These are phyloP conservation scores for Prosopis cineraria DNA, from an alignment of 306 rosid species.

Conservation along the genomic window DNA sequence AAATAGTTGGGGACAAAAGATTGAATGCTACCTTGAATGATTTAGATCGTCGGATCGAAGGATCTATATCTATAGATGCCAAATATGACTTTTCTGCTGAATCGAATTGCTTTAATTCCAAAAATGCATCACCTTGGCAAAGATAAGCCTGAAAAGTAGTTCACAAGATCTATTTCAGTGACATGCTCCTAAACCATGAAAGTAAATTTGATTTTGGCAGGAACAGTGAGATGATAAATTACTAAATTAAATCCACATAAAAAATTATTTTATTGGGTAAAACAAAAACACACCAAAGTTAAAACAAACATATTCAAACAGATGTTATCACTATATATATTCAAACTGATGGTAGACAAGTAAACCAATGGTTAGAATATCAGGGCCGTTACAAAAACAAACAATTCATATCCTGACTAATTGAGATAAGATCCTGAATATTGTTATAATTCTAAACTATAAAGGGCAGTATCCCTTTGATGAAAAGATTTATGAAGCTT, in stretches of 20 bases:
- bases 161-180: constrained; percentile 11
- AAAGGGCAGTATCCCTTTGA: not conserved
- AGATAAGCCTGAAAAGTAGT: constrained; percentile 70
- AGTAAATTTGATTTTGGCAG: not conserved
- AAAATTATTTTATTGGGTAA: constrained; percentile 21
- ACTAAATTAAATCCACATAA: not conserved
- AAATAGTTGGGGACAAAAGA: constrained; percentile 21
- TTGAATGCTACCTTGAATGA: constrained; percentile 69
- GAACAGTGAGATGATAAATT: constrained; percentile 1
- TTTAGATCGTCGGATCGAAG: constrained; percentile 73
- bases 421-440: not conserved
- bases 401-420: not conserved
- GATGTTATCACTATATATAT: too few relatives aligned
- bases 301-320: too few relatives aligned
- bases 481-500: constrained; percentile 15
- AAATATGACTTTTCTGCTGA: constrained; percentile 71
- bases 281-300: constrained; percentile 19
- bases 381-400: not conserved
- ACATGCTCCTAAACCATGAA: not conserved
- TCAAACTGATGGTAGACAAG: constrained; percentile 1
- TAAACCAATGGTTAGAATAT: constrained; percentile 7
- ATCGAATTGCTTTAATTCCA: constrained; percentile 62
- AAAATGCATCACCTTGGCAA: constrained; percentile 76
- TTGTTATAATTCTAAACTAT: not conserved
- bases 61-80: constrained; percentile 63